Percentiles rank a stretch among this genome's conserved stretches.
These are phyloP conservation scores for Xylaria sp. DNA, from an alignment of 2,329 filamentous ascomycete genomes.

Conservation along the genomic window DNA sequence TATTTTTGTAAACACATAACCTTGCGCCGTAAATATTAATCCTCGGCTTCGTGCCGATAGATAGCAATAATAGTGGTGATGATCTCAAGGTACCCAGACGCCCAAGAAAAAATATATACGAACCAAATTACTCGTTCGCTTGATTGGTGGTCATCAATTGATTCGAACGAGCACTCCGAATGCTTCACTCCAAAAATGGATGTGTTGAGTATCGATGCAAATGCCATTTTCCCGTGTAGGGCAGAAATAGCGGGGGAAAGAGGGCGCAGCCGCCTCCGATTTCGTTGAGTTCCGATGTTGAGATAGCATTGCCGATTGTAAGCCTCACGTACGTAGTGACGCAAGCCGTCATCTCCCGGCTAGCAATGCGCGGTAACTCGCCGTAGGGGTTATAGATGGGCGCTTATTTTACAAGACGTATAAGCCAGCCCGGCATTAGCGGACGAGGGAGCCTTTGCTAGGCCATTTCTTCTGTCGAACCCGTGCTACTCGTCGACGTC, in stretches of 20 bases:
- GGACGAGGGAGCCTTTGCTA: constrained; percentile 5
- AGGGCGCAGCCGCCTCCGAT: background rate
- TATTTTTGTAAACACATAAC: background rate
- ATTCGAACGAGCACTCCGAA: background rate
- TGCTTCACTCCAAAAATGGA: background rate
- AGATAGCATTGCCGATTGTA: background rate
- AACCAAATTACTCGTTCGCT: background rate
- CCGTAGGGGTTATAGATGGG: background rate
- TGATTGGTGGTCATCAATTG: background rate
- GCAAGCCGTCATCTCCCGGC: background rate
- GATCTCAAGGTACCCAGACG: background rate
- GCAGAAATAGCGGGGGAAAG: background rate
- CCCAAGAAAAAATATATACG: background rate
- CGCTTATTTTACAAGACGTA: background rate
- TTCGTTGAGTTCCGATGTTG: background rate
- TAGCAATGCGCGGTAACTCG: background rate
- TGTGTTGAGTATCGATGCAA: background rate
- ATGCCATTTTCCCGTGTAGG: background rate
- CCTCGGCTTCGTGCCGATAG: background rate
- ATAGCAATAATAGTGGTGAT: background rate
- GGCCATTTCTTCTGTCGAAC: constrained; percentile 20
- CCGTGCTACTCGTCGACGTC: constrained; percentile 31
- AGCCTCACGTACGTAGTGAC: background rate
- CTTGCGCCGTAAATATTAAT: constrained; percentile 5
- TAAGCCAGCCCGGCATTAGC: background rate